These are phyloP conservation scores for Ampelomyces quisqualis DNA, from an alignment of 2,329 filamentous ascomycete species.

Conservation along the genomic window DNA sequence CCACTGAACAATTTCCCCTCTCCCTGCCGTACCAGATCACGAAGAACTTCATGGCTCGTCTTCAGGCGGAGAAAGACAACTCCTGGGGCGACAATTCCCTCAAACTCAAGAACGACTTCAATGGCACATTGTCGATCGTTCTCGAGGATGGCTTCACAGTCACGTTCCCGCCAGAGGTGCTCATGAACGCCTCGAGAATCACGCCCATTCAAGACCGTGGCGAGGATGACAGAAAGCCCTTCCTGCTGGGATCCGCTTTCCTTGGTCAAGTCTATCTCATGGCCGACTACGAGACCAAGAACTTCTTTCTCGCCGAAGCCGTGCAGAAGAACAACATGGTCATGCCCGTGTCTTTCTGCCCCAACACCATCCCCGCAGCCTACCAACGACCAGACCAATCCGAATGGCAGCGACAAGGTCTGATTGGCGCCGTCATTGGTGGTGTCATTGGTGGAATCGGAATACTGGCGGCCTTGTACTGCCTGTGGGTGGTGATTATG, in stretches of 20 bases:
- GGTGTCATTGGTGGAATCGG: constrained; percentile 42
- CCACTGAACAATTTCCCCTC: constrained; percentile 47
- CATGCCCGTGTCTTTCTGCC: constrained; percentile 46
- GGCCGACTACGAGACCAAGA: constrained; percentile 44
- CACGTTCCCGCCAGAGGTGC: constrained; percentile 43
- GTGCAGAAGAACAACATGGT: constrained; percentile 45
- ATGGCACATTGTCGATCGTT: constrained; percentile 45
- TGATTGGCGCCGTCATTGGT: constrained; percentile 44
- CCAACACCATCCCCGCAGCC: constrained; percentile 38
- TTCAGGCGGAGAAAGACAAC: constrained; percentile 41
- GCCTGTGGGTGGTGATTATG: constrained; percentile 33
- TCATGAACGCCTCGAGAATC: constrained; percentile 43
- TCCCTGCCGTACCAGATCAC: constrained; percentile 46
- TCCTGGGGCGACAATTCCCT: constrained; percentile 43
- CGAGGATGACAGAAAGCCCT: constrained; percentile 30
- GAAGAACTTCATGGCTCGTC: constrained; percentile 43
- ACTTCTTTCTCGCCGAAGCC: constrained; percentile 47
- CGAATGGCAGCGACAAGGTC: constrained; percentile 37
- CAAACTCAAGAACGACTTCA: constrained; percentile 41
- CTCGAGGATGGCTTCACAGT: constrained; percentile 45
- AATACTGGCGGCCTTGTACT: constrained; percentile 28
- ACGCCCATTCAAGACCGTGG: constrained; percentile 39
- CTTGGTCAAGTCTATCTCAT: constrained; percentile 49
- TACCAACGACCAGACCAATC: constrained; percentile 33
- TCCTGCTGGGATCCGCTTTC: constrained; percentile 46